phyloP scores from a whole-genome alignment of 2,329 filamentous ascomycete species.

The Lithohypha guttulata region DNA sequence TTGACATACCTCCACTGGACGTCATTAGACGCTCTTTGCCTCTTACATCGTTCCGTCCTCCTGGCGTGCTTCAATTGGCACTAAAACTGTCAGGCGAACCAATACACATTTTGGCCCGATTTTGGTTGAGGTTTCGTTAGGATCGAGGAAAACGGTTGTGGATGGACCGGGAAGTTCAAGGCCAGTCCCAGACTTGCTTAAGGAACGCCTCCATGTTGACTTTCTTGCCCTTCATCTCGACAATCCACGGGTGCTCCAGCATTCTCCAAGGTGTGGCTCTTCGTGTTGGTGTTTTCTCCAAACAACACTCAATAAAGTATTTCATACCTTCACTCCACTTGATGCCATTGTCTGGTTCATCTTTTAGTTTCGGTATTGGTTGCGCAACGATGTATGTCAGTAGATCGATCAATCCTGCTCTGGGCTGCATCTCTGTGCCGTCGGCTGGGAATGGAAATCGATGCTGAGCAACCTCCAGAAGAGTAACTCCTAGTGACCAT shows the following conservation, averaged over 20 bases:
- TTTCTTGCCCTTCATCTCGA: conserved; percentile 88
- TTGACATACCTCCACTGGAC: too few species aligned
- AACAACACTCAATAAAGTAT: conserved; percentile 97
- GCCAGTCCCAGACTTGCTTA: conserved; percentile 91
- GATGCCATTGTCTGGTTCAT: conserved; percentile 80
- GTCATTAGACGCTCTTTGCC: too few species aligned
- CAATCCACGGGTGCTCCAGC: conserved; percentile 98
- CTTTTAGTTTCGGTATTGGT: conserved; percentile 87
- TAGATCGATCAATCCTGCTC: conserved; percentile 84
- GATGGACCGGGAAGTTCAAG: too few species aligned
- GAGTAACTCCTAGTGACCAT: conserved; percentile 91
- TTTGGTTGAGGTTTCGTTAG: too few species aligned
- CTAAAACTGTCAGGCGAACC: too few species aligned
- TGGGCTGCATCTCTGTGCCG: conserved; percentile 87
- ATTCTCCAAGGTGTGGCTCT: conserved; percentile 95
- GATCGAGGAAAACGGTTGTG: too few species aligned
- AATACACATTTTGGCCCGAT: too few species aligned
- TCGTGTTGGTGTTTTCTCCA: conserved; percentile 83
- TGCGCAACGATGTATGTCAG: conserved; percentile 96
- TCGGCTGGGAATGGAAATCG: conserved; percentile 97
- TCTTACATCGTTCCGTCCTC: too few species aligned
- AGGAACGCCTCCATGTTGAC: conserved; percentile 97
- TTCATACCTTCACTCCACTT: conserved; percentile 97
- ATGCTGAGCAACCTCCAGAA: conserved; percentile 98
- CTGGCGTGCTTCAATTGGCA: too few species aligned